Percentiles rank a stretch among this genome's conserved stretches.
Conservation (phyloP, 2,329 filamentous ascomycete species). For the Cladobotryum mycophilum region DNA sequence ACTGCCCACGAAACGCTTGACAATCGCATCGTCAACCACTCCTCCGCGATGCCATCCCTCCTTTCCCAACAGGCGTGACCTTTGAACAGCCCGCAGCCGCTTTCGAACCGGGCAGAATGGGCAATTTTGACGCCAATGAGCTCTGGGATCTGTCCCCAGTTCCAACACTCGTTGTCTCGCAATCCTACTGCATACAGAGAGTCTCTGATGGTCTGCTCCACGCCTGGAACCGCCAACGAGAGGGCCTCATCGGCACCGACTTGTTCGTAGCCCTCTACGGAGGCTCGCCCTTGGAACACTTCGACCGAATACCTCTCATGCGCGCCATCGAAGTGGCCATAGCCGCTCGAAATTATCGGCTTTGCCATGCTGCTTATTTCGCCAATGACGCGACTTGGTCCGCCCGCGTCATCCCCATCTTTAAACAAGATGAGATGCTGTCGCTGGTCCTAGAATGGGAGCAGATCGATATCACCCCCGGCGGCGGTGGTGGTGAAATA, state of each 20-base stretch:
- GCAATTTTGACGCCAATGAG: neutral
- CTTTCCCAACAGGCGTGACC: no score
- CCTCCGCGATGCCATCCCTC: no score
- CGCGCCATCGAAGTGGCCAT: slow-evolving; percentile 25
- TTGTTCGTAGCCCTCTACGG: slow-evolving; percentile 23
- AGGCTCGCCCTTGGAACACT: slow-evolving; percentile 19
- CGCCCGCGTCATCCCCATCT: slow-evolving; percentile 27
- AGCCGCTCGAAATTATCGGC: slow-evolving; percentile 19
- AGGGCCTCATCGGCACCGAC: slow-evolving; percentile 22
- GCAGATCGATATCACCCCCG: slow-evolving; percentile 13
- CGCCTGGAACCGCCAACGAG: slow-evolving; percentile 20
- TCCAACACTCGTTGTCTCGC: slow-evolving; percentile 25
- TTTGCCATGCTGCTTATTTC: slow-evolving; percentile 17
- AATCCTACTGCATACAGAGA: slow-evolving; percentile 23
- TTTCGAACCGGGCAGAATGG: neutral
- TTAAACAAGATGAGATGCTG: slow-evolving; percentile 22
- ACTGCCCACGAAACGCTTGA: no score
- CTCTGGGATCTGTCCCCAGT: slow-evolving; percentile 19
- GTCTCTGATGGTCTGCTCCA: slow-evolving; percentile 23
- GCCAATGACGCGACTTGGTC: slow-evolving; percentile 19
- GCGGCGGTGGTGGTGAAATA: slow-evolving; percentile 14
- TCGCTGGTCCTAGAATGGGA: slow-evolving; percentile 28
- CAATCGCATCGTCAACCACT: no score
- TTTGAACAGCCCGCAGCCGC: neutral
- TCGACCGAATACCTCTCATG: slow-evolving; percentile 21